Evolutionary conservation across 768 basidiomycete species (phyloP), one percentile per base, ranked within the genome.

Genomic region (Kockovaella imperatae): DNA sequence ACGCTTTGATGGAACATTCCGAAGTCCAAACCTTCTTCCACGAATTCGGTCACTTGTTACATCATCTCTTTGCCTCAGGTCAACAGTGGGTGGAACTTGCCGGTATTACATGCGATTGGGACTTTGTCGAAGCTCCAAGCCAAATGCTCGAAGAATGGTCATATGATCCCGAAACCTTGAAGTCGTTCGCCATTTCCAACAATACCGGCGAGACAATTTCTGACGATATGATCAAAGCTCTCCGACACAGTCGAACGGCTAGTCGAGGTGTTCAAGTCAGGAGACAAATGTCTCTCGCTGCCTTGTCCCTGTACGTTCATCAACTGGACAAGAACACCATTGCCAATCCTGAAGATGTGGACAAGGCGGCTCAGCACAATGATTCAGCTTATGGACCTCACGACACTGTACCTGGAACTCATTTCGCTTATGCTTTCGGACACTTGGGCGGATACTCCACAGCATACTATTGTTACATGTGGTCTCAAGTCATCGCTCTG

Each of bases 401-500:
- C n/a, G n/a, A n/a, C n/a, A n/a, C n/a, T n/a, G n/a, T 40, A 11
- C 38, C 38, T 11, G 20, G 21, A 10, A 13, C 38, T 11, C 38
- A 40, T 21, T 13, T 13, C 11, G 11, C 11, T 11, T 10, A 40
- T 11, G 10, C 38, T 21, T 40, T 40, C 21, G 38, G 38, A 11
- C 38, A 40, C 21, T 21, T 40, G n/a, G 11, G 38, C 20, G 11
- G 20, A 11, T 40, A 40, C 20, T 11, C 38, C 11, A 21, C 38
- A 21, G 38, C 38, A n/a, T 40, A 40, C 20, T 40, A 40, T 20
- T 40, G 38, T 21, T 40, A 40, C n/a, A 40, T 40, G 38, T 40
- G 38, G 38, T 13, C 13, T 40, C 13, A 40, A 21, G 38, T 40
- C 20, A 40, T 40, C 21, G 38, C 38, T 11, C 11, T 13, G 20